Conservation (phyloP, 495 filamentous ascomycete species). For the Tuber aestivum region DNA sequence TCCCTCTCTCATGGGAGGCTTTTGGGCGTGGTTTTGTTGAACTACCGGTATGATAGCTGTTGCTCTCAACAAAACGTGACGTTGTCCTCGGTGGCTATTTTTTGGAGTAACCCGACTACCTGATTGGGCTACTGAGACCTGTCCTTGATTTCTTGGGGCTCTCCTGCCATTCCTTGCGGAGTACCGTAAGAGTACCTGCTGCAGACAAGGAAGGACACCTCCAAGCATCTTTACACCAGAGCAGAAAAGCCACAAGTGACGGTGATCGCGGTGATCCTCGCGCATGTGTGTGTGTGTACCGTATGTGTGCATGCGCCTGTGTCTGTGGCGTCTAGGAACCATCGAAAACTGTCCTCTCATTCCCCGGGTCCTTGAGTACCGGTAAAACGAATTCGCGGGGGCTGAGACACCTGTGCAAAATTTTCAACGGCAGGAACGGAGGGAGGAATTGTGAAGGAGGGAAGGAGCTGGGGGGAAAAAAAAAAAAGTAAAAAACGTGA, state of each 20-base stretch:
- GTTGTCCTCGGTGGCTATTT: not conserved
- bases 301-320: not conserved
- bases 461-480: not conserved
- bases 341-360: not conserved
- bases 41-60: too few species aligned
- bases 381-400: not conserved
- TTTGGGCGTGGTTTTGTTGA: not conserved
- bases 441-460: not conserved
- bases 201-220: not conserved
- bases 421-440: constrained; percentile 2
- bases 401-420: not conserved
- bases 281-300: not conserved
- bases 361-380: not conserved
- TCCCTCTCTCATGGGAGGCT: not conserved
- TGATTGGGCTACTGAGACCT: not conserved
- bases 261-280: not conserved
- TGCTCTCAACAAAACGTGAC: constrained; percentile 4
- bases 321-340: not conserved
- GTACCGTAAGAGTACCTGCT: not conserved
- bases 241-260: not conserved
- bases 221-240: not conserved
- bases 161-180: not conserved
- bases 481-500: too few species aligned
- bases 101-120: not conserved
- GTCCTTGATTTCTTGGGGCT: not conserved